phyloP scores from a whole-genome alignment of 2,329 filamentous ascomycete genomes.

The Colletotrichum nymphaeae region DNA sequence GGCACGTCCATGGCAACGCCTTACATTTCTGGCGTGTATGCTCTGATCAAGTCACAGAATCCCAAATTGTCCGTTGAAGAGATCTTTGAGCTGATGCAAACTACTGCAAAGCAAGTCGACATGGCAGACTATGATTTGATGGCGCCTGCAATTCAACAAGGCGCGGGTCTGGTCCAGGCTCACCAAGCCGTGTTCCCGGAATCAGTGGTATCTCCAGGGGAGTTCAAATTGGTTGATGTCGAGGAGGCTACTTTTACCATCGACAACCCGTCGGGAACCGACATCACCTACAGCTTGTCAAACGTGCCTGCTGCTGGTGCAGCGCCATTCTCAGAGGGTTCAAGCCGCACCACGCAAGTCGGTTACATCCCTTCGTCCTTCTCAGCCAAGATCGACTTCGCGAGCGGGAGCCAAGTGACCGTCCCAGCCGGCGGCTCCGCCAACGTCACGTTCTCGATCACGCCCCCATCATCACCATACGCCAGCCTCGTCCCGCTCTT shows the following conservation, averaged over 20 bases:
- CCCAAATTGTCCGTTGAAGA: slow-evolving; percentile 41
- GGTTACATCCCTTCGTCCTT: slow-evolving; percentile 42
- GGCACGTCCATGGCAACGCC: slow-evolving; percentile 52
- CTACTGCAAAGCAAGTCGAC: slow-evolving; percentile 42
- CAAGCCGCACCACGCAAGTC: neutral
- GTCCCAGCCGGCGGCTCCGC: slow-evolving; percentile 53
- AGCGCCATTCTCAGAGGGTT: slow-evolving; percentile 58
- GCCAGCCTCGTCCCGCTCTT: slow-evolving; percentile 51
- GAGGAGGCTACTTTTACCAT: slow-evolving; percentile 63
- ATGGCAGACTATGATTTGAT: slow-evolving; percentile 21
- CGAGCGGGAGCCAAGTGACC: slow-evolving; percentile 51
- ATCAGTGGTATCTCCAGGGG: slow-evolving; percentile 58
- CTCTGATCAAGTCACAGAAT: slow-evolving; percentile 47
- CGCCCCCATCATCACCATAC: slow-evolving; percentile 50
- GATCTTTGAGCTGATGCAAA: slow-evolving; percentile 44
- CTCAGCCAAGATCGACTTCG: slow-evolving; percentile 56
- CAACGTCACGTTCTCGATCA: slow-evolving; percentile 56
- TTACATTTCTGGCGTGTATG: slow-evolving; percentile 46
- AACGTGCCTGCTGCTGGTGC: slow-evolving; percentile 62
- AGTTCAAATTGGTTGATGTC: slow-evolving; percentile 73
- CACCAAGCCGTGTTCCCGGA: slow-evolving; percentile 18
- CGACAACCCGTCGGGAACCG: slow-evolving; percentile 60
- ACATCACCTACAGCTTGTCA: slow-evolving; percentile 63
- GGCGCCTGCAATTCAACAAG: slow-evolving; percentile 27
- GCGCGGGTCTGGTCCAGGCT: slow-evolving; percentile 27